These are phyloP conservation scores for Solanum corneliomulleri DNA, from an alignment of 257 asterid genomes.

Conservation along the genomic window DNA sequence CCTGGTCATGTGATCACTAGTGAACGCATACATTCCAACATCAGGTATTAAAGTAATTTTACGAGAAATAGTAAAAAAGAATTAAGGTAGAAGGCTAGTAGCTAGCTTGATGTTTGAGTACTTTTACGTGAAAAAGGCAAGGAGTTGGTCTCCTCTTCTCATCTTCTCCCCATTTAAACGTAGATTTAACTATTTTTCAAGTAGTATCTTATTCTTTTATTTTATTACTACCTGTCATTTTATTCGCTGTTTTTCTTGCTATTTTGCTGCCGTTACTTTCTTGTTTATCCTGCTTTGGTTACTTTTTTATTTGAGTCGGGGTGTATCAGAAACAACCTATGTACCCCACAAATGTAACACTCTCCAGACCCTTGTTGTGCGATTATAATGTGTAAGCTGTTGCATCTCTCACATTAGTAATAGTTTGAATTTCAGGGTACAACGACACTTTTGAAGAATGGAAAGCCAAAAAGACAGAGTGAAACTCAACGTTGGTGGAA, in stretches of 20 bases:
- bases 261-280: not conserved
- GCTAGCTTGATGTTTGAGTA: too few species aligned
- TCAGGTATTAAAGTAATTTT: too few species aligned
- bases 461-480: constrained; percentile 66
- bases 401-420: not conserved
- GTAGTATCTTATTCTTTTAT: not conserved
- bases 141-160: not conserved
- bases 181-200: not conserved
- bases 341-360: not conserved
- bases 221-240: not conserved
- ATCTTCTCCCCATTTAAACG: too few species aligned
- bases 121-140: not conserved
- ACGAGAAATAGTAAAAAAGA: too few species aligned
- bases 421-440: not conserved
- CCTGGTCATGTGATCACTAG: too few species aligned
- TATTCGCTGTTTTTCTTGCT: not conserved
- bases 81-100: too few species aligned
- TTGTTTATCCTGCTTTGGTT: constrained; percentile 38
- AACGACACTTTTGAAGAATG: constrained; percentile 20
- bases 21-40: too few species aligned
- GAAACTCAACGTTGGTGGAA: constrained; percentile 67
- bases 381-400: too few species aligned
- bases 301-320: not conserved
- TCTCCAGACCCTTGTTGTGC: too few species aligned
- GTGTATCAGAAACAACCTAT: not conserved